A percentile compares a stretch with the other conserved stretches of the same genome.
These are phyloP conservation scores for Evernia prunastri DNA, from an alignment of 495 filamentous ascomycete genomes.

Conservation along the genomic window DNA sequence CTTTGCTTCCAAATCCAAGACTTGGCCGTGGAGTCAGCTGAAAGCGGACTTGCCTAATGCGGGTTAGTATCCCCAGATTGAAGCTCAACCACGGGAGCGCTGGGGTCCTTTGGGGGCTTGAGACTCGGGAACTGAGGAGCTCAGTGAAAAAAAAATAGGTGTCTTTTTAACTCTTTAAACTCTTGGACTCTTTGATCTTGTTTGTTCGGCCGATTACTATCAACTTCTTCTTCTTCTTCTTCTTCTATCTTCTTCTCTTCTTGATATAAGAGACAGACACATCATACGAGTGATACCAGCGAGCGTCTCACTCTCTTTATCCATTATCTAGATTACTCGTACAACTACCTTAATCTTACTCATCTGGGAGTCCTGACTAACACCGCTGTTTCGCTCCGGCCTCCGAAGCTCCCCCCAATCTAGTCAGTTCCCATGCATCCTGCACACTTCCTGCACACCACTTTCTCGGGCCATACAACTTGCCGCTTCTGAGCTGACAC, in stretches of 20 bases:
- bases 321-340: too few relatives aligned
- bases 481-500: not conserved
- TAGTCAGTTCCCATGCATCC: not conserved
- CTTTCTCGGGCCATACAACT: not conserved
- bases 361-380: not conserved
- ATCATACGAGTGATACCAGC: too few relatives aligned
- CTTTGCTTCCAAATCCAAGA: not conserved
- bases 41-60: not conserved
- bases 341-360: too few relatives aligned
- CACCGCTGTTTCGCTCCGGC: not conserved
- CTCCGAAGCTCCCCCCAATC: not conserved
- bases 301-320: not conserved
- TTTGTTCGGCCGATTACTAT: not conserved
- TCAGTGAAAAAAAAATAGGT: not conserved
- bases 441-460: not conserved
- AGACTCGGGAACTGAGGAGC: too few relatives aligned
- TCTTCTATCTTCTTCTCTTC: too few relatives aligned
- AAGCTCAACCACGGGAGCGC: not conserved
- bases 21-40: not conserved
- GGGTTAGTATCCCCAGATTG: conserved; percentile 2
- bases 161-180: too few relatives aligned
- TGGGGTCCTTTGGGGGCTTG: not conserved
- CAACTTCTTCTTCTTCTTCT: not conserved
- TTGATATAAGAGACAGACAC: too few relatives aligned
- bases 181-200: too few relatives aligned